A percentile compares a stretch with the other conserved stretches of the same genome.
Evolutionary conservation across 495 filamentous ascomycete genomes (phyloP).

Genomic region (Penicillium roqueforti): DNA sequence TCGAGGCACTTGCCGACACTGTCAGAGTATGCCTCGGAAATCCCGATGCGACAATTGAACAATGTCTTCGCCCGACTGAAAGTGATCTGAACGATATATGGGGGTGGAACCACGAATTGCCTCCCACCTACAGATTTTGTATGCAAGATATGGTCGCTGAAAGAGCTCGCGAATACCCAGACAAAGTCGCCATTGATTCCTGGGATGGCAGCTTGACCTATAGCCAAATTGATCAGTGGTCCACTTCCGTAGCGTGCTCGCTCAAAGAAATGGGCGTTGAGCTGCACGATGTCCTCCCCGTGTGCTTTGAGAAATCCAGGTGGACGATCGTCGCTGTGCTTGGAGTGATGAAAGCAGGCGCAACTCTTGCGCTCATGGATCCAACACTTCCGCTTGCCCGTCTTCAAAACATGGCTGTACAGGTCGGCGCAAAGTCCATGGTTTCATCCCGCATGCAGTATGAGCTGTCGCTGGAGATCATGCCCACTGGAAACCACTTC

Average conservation of each 20-base stretch:
- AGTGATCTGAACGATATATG: slow-evolving; percentile 32
- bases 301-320: slow-evolving; percentile 47
- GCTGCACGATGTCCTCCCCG: slow-evolving; percentile 33
- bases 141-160: slow-evolving; percentile 45
- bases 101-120: slow-evolving; percentile 32
- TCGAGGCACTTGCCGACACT: slow-evolving; percentile 30
- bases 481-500: slow-evolving; percentile 26
- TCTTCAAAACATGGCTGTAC: slow-evolving; percentile 35
- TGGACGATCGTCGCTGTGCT: slow-evolving; percentile 46
- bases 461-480: slow-evolving; percentile 22
- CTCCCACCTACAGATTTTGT: slow-evolving; percentile 33
- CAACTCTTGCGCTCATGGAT: slow-evolving; percentile 38
- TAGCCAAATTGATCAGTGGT: slow-evolving; percentile 36
- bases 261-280: slow-evolving; percentile 29
- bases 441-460: slow-evolving; percentile 28
- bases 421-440: slow-evolving; percentile 34
- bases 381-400: slow-evolving; percentile 36
- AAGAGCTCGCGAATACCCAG: slow-evolving; percentile 28
- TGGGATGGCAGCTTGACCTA: slow-evolving; percentile 50
- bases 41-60: slow-evolving; percentile 19
- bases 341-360: slow-evolving; percentile 42
- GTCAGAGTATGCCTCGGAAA: slow-evolving; percentile 27
- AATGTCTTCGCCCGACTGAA: slow-evolving; percentile 22
- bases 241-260: slow-evolving; percentile 26
- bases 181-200: slow-evolving; percentile 39